Evolutionary conservation across 1,284 basidiomycete species (phyloP).

Genomic region (Tranzscheliella williamsii): DNA sequence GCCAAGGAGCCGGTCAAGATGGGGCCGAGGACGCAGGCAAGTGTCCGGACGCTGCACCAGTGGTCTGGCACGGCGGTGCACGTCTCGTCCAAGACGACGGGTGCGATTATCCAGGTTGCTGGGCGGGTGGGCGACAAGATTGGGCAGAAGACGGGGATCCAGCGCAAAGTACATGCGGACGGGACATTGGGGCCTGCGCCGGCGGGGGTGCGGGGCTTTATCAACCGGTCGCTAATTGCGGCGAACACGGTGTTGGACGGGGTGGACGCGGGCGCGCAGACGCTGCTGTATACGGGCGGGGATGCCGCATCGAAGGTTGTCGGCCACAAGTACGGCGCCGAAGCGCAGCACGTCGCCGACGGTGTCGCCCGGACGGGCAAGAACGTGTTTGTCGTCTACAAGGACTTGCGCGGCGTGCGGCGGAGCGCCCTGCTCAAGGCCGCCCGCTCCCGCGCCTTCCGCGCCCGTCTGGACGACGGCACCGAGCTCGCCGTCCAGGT

Average conservation of each 20-base stretch:
- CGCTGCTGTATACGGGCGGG: constrained; percentile 43
- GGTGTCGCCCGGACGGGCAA: constrained; percentile 42
- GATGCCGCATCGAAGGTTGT: constrained; percentile 57
- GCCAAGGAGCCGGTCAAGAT: constrained; percentile 18
- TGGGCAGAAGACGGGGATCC: constrained; percentile 58
- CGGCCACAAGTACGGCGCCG: constrained; percentile 58
- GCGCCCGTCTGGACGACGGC: constrained; percentile 28
- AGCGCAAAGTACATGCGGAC: constrained; percentile 40
- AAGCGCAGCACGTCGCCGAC: constrained; percentile 53
- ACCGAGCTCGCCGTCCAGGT: constrained; percentile 21
- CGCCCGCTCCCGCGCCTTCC: constrained; percentile 40
- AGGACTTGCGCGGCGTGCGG: constrained; percentile 56
- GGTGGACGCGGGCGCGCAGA: constrained; percentile 55
- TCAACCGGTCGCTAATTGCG: constrained; percentile 57
- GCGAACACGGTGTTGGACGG: constrained; percentile 59
- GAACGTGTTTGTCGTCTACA: constrained; percentile 58
- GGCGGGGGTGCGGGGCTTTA: constrained; percentile 53
- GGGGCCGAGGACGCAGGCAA: constrained; percentile 15
- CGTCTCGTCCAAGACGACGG: constrained; percentile 47
- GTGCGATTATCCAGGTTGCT: constrained; percentile 52
- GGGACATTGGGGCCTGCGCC: constrained; percentile 32
- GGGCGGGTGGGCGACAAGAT: constrained; percentile 56
- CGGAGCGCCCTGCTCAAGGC: constrained; percentile 55
- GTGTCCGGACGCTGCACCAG: constrained; percentile 18
- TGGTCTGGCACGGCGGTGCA: constrained; percentile 38